A percentile compares a stretch with the other conserved stretches of the same genome.
Conservation (phyloP, 495 filamentous ascomycete species). For the Bacidia gigantensis region DNA sequence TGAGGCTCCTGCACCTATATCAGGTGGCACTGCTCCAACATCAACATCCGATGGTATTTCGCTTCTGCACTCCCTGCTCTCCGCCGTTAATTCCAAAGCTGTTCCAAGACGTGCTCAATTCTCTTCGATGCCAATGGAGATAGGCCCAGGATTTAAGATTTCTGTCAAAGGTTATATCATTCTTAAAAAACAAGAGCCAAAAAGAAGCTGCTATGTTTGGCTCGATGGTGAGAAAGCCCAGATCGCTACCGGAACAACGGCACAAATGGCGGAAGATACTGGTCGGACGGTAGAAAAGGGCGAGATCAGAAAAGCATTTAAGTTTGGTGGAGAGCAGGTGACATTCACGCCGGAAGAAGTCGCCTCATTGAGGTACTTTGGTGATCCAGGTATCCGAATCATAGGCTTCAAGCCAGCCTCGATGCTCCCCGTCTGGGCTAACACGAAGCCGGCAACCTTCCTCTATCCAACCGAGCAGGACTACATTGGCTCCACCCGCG, state of each 20-base stretch:
- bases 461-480: conserved; percentile 90
- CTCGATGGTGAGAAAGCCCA: conserved; percentile 69
- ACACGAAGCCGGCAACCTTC: conserved; percentile 70
- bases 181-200: conserved; percentile 66
- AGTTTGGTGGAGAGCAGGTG: conserved; percentile 84
- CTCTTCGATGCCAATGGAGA: conserved; percentile 68
- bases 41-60: conserved; percentile 59
- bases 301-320: conserved; percentile 85
- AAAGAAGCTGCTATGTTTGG: conserved; percentile 73
- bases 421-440: conserved; percentile 71
- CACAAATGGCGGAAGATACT: conserved; percentile 60
- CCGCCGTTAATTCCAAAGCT: conserved; percentile 82
- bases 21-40: conserved; percentile 30
- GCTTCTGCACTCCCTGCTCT: conserved; percentile 67
- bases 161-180: conserved; percentile 87
- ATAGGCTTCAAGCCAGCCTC: conserved; percentile 84
- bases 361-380: conserved; percentile 60
- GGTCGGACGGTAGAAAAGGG: conserved; percentile 60
- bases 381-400: conserved; percentile 69
- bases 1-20: conserved; percentile 45
- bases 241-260: conserved; percentile 60
- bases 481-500: conserved; percentile 78
- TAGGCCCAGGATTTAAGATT: conserved; percentile 73
- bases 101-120: conserved; percentile 80
- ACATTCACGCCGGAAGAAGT: conserved; percentile 74